Conservation (phyloP, 176 grass and related monocot genomes). For the Pharus latifolius region DNA sequence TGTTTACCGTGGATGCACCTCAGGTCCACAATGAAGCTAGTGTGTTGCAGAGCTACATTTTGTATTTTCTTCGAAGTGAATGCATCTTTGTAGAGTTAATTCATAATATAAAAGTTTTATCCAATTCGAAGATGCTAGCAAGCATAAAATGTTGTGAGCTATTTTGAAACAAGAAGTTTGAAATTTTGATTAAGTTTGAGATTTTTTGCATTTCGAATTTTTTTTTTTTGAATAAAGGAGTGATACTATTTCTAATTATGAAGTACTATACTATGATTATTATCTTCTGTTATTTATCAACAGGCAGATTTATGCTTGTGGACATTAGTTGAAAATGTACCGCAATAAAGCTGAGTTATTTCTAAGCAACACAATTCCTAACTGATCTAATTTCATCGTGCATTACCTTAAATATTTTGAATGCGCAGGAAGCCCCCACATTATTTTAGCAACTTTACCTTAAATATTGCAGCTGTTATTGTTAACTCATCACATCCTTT, state of each 20-base stretch:
- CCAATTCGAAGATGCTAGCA: background rate
- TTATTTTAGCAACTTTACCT: slow-evolving; percentile 3
- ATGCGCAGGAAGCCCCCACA: background rate
- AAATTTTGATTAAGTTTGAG: too few species aligned
- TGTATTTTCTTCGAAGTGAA: too few species aligned
- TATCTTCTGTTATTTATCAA: too few species aligned
- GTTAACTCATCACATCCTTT: slow-evolving; percentile 12
- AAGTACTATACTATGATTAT: too few species aligned
- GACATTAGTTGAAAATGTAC: too few species aligned
- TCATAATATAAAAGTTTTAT: background rate
- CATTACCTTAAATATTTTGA: background rate
- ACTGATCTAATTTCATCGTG: background rate
- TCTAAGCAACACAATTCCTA: background rate
- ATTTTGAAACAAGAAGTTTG: background rate
- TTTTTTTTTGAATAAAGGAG: background rate
- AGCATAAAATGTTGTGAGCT: background rate
- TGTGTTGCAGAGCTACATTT: too few species aligned
- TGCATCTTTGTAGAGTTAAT: too few species aligned
- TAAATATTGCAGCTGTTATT: slow-evolving; percentile 6
- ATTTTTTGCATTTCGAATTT: too few species aligned
- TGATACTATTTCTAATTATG: background rate
- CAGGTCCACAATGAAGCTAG: too few species aligned
- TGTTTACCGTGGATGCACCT: too few species aligned
- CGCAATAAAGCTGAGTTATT: background rate
- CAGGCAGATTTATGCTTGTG: too few species aligned